These are phyloP conservation scores for Telopea speciosissima DNA, from an alignment of 177 flowering plant genomes.

Conservation along the genomic window DNA sequence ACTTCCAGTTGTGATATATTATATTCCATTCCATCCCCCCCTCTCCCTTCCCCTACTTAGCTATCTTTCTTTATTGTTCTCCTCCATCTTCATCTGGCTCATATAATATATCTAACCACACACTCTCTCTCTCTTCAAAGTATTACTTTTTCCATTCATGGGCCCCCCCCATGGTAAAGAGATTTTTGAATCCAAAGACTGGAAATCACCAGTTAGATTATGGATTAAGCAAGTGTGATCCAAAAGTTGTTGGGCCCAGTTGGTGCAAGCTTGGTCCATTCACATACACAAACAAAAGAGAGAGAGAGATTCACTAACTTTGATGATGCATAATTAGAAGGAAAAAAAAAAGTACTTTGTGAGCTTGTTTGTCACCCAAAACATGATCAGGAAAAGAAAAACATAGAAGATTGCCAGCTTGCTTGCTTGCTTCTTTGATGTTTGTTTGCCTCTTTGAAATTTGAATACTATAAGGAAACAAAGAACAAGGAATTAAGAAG, in stretches of 20 bases:
- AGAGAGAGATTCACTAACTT: no score
- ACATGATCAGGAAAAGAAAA: conserved; percentile 34
- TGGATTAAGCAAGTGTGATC: no score
- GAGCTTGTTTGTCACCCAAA: conserved; percentile 29
- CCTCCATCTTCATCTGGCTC: no score
- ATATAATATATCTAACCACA: not conserved
- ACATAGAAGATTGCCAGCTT: conserved; percentile 22
- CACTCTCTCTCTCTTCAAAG: not conserved
- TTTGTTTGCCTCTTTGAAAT: not conserved
- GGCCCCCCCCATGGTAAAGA: no score
- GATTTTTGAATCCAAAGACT: no score
- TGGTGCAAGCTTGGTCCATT: no score
- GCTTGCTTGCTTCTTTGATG: conserved; percentile 26
- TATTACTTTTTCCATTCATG: no score
- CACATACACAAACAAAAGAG: no score
- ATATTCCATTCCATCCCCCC: no score
- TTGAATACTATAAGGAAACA: not conserved
- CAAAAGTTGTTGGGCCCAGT: no score
- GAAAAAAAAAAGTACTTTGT: conserved; percentile 4
- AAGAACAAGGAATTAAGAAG: conserved; percentile 8
- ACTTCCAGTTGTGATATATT: not conserved
- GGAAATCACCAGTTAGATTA: no score
- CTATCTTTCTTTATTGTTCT: not conserved
- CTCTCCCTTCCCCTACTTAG: not conserved
- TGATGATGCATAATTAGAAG: conserved; percentile 12